Evolutionary conservation across 73 alveolate genomes (phyloP), one percentile per base, ranked within the genome.

Genomic region (Tetrahymena malaccensis): DNA sequence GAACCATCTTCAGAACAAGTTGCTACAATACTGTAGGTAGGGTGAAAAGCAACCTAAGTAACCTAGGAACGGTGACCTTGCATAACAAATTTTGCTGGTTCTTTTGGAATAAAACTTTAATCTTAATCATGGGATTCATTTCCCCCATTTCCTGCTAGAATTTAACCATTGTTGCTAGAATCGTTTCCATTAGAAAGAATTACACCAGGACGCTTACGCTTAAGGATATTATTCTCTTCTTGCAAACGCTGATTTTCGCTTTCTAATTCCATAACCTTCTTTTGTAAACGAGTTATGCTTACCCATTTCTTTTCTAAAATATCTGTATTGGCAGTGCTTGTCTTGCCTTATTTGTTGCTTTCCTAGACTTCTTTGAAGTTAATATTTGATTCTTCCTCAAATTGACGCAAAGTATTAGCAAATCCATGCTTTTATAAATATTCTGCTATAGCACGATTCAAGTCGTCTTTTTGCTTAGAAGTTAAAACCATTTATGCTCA

Each of bases 291-390:
- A 84, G 97, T 98, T 33, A 98, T 98, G 25, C 99, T 95, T 34
- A 97, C 97, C 99, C 99, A 98, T 94, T 97, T 98, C 94, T 97
- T 98, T 94, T 98, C 99, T 57, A 98, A 95, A 16, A 97, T 85
- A 95, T 96, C 97, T 10, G 96, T 40, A 12, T 27, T 85, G 34
- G 94, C 94, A 31, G 35, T 43, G 33, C 38, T 70, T 22, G 40
- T 8, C 89, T 70, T 70, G 5, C 40, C 89, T 70, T n/a, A n/a
- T 11, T 70, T 70, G 11, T 12, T 70, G 37, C 21, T 70, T 5
- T 70, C 95, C 34, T 95, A 93, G 57, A 89, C 89, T 27, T 95
- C 58, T 50, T 93, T 94, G 35, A 50, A 94, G 33, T 95, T 95
- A 44, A 95, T 84, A 57, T 85, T 93, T 0, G 95, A 94, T 55